Base-by-base conservation (phyloP, 768 basidiomycete genomes). In the Leccinum rimulosum region DNA sequence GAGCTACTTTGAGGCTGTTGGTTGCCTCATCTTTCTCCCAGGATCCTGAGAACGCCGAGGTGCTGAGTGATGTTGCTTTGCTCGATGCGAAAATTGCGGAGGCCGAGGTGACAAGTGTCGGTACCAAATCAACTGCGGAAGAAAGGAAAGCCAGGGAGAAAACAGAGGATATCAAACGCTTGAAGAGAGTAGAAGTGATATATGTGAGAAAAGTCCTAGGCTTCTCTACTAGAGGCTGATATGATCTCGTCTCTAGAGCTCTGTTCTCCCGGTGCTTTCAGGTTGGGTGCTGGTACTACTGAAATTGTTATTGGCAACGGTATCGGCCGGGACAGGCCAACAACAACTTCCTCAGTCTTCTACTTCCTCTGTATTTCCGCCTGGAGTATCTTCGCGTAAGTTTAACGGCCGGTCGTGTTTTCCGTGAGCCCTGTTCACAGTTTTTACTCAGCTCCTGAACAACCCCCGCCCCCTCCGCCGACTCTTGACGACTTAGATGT, bases 281-380 rank as follows among this genome's bases (percentile, higher is more conserved):
- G 90, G 88, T 47, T 94, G 93, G 85, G 95, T 98, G 3, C 82
- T 98, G 10, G 95, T 98, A 7, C 75, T 99, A 28, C 79, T 99
- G 60, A 98, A 98, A 73, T 79, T 98, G 12, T 77, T 99, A 14
- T 77, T 99, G 51, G 95, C 95, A 2, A 95, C 96, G 0, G 93
- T 97, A 25, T 95, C 94, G 0, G 92, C 93, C 2, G 84, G 87
- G 58, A 84, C 80, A 40, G 77, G 81, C 60, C 69, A 70, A 35
- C 73, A 74, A 50, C 86, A 84, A 60, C 77, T 75, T 9, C 88
- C 87, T 31, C 86, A 84, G 61, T 84, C 88, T 2, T 83, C 87
- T 15, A 83, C 84, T 4, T 86, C 86, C 15, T 83, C 84, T 15
- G 82, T 82, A 17, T 92, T 92, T 64, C 91, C 89, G 9, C 84